phyloP scores from a whole-genome alignment of 1,284 basidiomycete species.

The Kwoniella shivajii region DNA sequence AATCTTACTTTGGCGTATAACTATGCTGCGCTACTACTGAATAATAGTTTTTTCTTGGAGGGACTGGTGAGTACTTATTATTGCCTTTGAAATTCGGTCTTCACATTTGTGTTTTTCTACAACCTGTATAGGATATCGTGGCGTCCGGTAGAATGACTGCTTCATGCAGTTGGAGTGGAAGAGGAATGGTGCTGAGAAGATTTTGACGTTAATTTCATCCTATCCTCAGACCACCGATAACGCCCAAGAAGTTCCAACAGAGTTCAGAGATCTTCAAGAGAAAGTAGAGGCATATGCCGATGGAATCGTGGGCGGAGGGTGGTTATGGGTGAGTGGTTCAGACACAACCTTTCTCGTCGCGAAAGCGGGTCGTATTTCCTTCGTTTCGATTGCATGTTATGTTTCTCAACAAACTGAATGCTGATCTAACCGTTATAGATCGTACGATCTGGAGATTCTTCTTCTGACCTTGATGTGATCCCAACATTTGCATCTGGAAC shows the following conservation, averaged over 20 bases:
- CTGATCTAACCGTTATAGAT: constrained; percentile 26
- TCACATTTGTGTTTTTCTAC: too few relatives aligned
- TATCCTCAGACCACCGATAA: constrained; percentile 32
- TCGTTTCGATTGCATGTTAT: not conserved
- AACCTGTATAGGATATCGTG: too few relatives aligned
- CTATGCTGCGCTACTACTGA: constrained; percentile 87
- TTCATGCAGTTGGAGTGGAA: too few relatives aligned
- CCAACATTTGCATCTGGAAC: constrained; percentile 86
- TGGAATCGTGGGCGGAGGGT: constrained; percentile 62
- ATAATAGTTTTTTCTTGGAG: constrained; percentile 94
- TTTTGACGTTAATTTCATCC: too few relatives aligned
- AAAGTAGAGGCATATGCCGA: constrained; percentile 50
- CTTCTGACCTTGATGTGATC: constrained; percentile 42
- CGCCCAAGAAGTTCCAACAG: constrained; percentile 28
- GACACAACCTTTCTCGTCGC: not conserved
- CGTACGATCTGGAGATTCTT: constrained; percentile 38
- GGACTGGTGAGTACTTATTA: constrained; percentile 72
- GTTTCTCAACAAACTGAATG: not conserved
- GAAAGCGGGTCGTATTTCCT: too few relatives aligned
- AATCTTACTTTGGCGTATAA: constrained; percentile 77
- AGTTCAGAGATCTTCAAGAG: constrained; percentile 38
- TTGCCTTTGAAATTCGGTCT: too few relatives aligned
- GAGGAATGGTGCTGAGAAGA: too few relatives aligned
- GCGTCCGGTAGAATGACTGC: not conserved
- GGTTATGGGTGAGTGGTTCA: constrained; percentile 70